Base-by-base conservation (phyloP, 495 filamentous ascomycete genomes). In the Talaromyces liani region DNA sequence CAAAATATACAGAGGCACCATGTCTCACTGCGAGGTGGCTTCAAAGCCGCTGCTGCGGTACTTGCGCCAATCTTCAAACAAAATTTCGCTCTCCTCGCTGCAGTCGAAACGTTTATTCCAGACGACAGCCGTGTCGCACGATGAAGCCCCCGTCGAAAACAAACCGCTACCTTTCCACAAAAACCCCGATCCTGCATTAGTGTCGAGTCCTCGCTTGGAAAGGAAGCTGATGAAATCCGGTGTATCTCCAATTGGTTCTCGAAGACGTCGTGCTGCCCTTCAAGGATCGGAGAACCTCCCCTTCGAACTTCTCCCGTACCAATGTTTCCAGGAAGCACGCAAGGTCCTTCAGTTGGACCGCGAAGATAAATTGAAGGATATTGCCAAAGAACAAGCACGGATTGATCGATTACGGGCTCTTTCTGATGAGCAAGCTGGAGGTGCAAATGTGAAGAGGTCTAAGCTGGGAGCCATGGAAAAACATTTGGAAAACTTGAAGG, bases 281-380 rank as follows among this genome's bases (percentile, higher is more conserved):
- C 85, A 85, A 64, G 79, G 80, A 20, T 85, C 87, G 9, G 57
- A 65, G 64, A 85, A 87, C 65, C 79, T 97, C 63, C 94, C 93
- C 56, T 98, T 99, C 75, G 89, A 93, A 74, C 89, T 92, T 70
- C 77, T 96, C 65, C 93, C 93, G 36, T 96, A 95, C 77, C 92
- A 98, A 80, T 93, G 90, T 72, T 99, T 97, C 83, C 94, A 99
- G 75, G 91, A 97, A 75, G 94, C 94, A 47, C 87, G 92, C 61
- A 89, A 90, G 69, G 73, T 98, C 39, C 80, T 99, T 51, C 81
- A 82, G 59, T 82, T 82, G 65, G 94, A 99, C 75, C 85, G 94
- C 16, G 77, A 86, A 61, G 85, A 95, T 75, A 99, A 98, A 77
- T 61, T 93, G 54, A 75, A 77, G 64, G 77, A 84, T 60, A 88